These are phyloP conservation scores for Rhizoclosmatium sp. DNA, from an alignment of 192 early-diverging fungal genomes.

Conservation along the genomic window DNA sequence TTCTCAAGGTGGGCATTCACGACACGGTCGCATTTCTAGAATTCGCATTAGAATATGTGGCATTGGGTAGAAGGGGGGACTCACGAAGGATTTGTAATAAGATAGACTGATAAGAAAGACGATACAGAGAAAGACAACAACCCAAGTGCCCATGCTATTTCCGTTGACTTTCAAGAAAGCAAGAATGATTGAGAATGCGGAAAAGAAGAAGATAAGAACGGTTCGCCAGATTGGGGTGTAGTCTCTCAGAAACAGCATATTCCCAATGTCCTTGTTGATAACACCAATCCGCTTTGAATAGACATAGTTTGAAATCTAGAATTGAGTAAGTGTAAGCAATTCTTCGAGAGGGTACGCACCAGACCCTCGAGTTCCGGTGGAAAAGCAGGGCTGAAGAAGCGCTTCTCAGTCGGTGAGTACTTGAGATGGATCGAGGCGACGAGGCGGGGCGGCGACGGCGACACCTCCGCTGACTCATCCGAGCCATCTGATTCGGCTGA, in stretches of 20 bases:
- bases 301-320: background rate
- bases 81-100: constrained; percentile 9
- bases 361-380: background rate
- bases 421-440: no score
- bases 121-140: background rate
- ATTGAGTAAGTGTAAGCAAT: background rate
- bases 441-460: no score
- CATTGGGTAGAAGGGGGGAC: background rate
- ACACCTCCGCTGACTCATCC: no score
- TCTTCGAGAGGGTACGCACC: background rate
- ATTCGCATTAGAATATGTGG: background rate
- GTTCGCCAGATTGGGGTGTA: background rate
- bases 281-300: background rate
- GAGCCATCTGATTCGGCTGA: no score
- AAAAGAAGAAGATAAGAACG: background rate
- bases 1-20: background rate
- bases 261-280: background rate
- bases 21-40: background rate
- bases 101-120: background rate
- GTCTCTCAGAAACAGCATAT: background rate
- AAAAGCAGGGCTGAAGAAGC: no score
- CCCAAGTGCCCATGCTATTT: background rate
- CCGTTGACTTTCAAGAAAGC: background rate
- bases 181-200: background rate
- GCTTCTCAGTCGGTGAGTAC: no score